Evolutionary conservation across 2,329 filamentous ascomycete genomes (phyloP).

Genomic region (Botrytis tulipae): DNA sequence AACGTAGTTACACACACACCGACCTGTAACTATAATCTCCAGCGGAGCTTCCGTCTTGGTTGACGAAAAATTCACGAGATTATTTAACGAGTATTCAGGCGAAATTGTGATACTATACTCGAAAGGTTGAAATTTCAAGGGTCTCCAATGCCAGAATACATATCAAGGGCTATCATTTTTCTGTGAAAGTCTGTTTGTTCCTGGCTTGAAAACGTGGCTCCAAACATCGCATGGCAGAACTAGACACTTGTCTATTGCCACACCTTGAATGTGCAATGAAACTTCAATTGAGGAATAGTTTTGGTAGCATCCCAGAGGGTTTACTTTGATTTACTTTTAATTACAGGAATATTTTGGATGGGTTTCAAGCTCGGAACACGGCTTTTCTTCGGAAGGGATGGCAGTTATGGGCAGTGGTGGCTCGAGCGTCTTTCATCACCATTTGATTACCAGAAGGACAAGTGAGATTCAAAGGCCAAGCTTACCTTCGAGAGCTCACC

Average conservation of each 20-base stretch:
- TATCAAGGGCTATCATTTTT: background rate
- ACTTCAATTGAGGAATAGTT: background rate
- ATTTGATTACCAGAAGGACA: background rate
- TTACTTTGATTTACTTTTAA: background rate
- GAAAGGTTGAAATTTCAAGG: background rate
- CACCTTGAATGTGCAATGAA: background rate
- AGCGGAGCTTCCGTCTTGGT: background rate
- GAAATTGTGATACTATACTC: background rate
- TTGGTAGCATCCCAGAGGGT: background rate
- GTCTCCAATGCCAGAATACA: background rate
- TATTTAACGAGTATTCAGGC: background rate
- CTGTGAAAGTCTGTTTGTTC: background rate
- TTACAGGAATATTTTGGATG: background rate
- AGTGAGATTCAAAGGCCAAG: too few species aligned
- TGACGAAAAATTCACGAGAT: too few species aligned
- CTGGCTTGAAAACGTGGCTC: background rate
- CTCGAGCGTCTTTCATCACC: background rate
- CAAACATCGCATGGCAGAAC: background rate
- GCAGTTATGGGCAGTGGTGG: background rate
- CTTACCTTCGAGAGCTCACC: background rate
- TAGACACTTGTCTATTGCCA: constrained; percentile 1
- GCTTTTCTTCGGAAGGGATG: background rate
- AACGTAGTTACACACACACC: background rate
- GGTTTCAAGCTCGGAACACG: background rate
- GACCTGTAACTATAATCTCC: background rate